These are phyloP conservation scores for Metschnikowia gelsemii DNA, from an alignment of 805 yeast genomes.

Conservation along the genomic window DNA sequence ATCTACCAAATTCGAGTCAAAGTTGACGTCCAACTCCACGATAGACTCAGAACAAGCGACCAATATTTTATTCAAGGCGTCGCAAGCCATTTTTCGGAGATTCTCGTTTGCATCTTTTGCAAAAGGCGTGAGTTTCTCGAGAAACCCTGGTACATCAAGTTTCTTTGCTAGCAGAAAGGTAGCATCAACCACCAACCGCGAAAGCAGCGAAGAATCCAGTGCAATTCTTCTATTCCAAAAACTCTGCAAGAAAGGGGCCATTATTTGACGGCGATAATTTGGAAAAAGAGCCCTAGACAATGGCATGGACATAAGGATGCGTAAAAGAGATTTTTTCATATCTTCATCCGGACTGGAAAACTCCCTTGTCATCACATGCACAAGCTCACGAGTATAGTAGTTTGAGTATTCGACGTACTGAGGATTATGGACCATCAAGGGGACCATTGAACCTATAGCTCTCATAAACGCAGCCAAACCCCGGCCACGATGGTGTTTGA, in stretches of 20 bases:
- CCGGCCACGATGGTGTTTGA: constrained; percentile 73
- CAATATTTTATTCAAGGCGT: constrained; percentile 60
- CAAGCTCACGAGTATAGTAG: constrained; percentile 72
- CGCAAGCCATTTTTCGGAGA: constrained; percentile 74
- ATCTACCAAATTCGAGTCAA: constrained; percentile 70
- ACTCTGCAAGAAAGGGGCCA: constrained; percentile 59
- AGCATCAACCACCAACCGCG: constrained; percentile 66
- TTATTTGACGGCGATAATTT: constrained; percentile 44
- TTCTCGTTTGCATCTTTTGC: constrained; percentile 84
- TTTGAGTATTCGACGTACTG: constrained; percentile 66
- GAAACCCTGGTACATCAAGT: constrained; percentile 60
- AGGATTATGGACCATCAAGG: constrained; percentile 66
- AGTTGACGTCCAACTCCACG: constrained; percentile 57
- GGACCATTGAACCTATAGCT: constrained; percentile 77
- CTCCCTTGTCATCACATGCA: constrained; percentile 66
- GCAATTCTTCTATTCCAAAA: constrained; percentile 89
- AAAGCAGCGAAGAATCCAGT: constrained; percentile 52
- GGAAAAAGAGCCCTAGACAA: constrained; percentile 56
- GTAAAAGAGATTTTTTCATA: constrained; percentile 71
- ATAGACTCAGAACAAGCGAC: constrained; percentile 32
- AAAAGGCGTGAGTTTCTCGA: constrained; percentile 54
- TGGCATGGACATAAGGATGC: constrained; percentile 66
- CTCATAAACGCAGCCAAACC: constrained; percentile 71
- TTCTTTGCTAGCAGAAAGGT: constrained; percentile 65
- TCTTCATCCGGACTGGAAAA: constrained; percentile 84